Conservation (phyloP, 2,329 filamentous ascomycete genomes). For the Colletotrichum aenigma region DNA sequence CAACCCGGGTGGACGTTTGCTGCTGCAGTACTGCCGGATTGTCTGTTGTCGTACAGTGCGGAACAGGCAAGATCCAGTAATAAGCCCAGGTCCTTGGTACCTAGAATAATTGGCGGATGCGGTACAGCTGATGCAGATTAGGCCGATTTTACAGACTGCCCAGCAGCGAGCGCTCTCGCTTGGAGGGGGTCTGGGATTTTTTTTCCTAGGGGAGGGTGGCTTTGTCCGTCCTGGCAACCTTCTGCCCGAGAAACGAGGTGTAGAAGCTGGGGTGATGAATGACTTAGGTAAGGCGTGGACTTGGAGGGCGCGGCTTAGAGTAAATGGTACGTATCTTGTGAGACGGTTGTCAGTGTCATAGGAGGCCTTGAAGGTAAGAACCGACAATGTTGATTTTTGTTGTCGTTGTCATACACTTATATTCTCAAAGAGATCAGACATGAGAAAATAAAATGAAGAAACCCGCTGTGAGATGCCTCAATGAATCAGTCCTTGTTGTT, state of each 20-base stretch:
- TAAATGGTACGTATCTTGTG: neutral
- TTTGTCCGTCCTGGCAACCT: neutral
- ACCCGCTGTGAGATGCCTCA: neutral
- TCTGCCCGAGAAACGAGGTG: neutral
- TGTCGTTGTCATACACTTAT: neutral
- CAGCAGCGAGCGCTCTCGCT: neutral
- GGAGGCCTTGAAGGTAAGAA: neutral
- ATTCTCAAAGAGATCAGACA: neutral
- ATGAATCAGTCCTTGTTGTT: neutral
- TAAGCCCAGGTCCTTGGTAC: neutral
- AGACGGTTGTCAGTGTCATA: neutral
- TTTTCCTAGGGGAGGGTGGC: neutral
- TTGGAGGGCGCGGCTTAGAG: neutral
- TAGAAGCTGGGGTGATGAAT: neutral
- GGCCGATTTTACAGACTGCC: neutral
- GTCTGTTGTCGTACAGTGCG: neutral
- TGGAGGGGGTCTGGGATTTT: neutral
- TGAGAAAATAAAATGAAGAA: neutral
- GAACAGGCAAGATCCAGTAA: neutral
- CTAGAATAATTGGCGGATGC: neutral
- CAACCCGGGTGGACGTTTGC: neutral
- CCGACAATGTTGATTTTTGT: neutral
- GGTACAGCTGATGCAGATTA: neutral
- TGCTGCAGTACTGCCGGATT: neutral
- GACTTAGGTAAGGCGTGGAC: neutral